Evolutionary conservation across 805 yeast genomes (phyloP).

Genomic region (Yarrowia sp.): DNA sequence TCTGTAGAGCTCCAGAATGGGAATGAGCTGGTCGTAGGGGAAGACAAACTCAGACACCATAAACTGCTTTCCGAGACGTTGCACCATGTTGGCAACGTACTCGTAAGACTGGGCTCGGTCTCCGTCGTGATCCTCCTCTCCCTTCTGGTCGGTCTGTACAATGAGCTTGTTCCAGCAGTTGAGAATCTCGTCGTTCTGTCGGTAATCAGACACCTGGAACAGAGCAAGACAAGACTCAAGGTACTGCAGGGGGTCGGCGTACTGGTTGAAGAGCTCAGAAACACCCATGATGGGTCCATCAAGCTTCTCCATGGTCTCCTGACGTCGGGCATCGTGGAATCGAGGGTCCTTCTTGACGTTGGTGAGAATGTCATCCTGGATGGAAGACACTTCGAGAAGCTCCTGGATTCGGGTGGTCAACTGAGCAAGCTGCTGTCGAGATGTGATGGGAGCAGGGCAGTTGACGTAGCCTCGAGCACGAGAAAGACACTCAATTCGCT

Average conservation of each 20-base stretch:
- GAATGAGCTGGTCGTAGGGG: constrained; percentile 69
- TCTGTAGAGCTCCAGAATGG: constrained; percentile 58
- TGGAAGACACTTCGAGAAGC: constrained; percentile 76
- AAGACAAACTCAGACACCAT: constrained; percentile 71
- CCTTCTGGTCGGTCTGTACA: constrained; percentile 44
- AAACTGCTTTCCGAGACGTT: constrained; percentile 58
- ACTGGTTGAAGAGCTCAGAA: constrained; percentile 78
- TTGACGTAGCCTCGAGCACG: constrained; percentile 92
- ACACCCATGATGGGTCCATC: constrained; percentile 65
- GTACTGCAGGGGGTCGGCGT: constrained; percentile 83
- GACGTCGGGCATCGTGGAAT: constrained; percentile 44
- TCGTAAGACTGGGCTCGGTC: constrained; percentile 38
- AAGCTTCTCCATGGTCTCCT: constrained; percentile 52
- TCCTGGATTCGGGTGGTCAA: constrained; percentile 69
- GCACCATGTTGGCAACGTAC: constrained; percentile 41
- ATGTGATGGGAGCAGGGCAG: constrained; percentile 71
- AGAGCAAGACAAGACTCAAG: constrained; percentile 74
- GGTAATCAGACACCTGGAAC: constrained; percentile 79
- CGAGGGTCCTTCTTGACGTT: constrained; percentile 42
- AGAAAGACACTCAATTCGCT: constrained; percentile 82
- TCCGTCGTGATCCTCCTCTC: constrained; percentile 32
- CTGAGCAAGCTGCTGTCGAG: constrained; percentile 72
- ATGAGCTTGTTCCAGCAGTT: constrained; percentile 76
- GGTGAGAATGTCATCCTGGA: constrained; percentile 63
- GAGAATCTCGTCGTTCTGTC: constrained; percentile 76